Conservation (phyloP, 2,329 filamentous ascomycete species). For the Nothophaeocryptopus gaeumannii region DNA sequence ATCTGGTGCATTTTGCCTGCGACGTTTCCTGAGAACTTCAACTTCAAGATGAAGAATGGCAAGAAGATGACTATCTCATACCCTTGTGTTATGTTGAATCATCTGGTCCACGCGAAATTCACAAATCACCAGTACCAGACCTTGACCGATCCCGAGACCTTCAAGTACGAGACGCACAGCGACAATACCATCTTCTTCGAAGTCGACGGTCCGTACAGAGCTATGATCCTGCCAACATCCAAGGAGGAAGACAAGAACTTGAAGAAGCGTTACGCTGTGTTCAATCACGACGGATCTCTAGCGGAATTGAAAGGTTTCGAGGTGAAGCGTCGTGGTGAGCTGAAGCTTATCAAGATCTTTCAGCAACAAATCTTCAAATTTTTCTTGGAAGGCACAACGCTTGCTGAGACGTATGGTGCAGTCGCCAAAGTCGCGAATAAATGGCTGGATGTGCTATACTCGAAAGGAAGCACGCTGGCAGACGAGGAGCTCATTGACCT, state of each 20-base stretch:
- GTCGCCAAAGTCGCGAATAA: conserved; percentile 94
- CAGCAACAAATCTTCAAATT: conserved; percentile 99
- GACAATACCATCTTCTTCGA: conserved; percentile 99
- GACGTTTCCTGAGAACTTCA: conserved; percentile 93
- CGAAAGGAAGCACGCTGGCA: conserved; percentile 80
- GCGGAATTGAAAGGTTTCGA: conserved; percentile 97
- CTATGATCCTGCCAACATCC: conserved; percentile 94
- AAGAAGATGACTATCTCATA: conserved; percentile 98
- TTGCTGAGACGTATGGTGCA: conserved; percentile 83
- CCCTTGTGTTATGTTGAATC: conserved; percentile 98
- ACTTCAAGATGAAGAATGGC: conserved; percentile 89
- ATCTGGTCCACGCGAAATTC: conserved; percentile 89
- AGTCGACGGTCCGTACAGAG: conserved; percentile 94
- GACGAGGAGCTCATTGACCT: conserved; percentile 98
- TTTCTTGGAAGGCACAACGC: conserved; percentile 85
- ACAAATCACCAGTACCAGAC: conserved; percentile 98
- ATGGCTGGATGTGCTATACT: conserved; percentile 93
- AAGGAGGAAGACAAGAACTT: conserved; percentile 99
- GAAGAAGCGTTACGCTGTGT: conserved; percentile 98
- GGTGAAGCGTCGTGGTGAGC: conserved; percentile 91
- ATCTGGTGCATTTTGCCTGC: conserved; percentile 99
- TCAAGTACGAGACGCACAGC: conserved; percentile 94
- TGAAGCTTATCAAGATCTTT: conserved; percentile 99
- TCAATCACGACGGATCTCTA: conserved; percentile 94
- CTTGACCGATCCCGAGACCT: conserved; percentile 70